Conservation (phyloP, 768 basidiomycete species). For the Cystobasidium onofrii region DNA sequence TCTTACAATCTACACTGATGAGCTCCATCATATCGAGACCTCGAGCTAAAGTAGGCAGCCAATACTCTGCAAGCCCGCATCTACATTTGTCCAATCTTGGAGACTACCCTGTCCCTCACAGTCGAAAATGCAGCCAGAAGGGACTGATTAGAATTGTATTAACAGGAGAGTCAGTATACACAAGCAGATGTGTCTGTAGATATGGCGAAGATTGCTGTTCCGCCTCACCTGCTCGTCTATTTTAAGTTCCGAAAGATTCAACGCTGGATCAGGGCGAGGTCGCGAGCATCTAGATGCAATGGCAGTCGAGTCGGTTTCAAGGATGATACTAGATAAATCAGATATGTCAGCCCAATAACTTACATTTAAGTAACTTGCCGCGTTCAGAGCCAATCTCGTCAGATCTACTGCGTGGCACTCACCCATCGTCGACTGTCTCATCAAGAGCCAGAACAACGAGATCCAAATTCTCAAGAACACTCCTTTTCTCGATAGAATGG, state of each 20-base stretch:
- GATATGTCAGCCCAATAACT: too few relatives aligned
- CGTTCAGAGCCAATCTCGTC: too few relatives aligned
- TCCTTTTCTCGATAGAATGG: conserved; percentile 89
- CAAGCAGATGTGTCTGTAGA: neutral
- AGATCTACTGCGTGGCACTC: too few relatives aligned
- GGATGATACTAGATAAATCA: conserved; percentile 73
- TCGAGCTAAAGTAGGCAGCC: too few relatives aligned
- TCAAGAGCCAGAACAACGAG: conserved; percentile 83
- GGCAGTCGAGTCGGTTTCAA: conserved; percentile 91
- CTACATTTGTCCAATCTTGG: conserved; percentile 29
- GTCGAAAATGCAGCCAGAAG: conserved; percentile 18
- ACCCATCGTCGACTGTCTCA: conserved; percentile 98
- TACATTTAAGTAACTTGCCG: too few relatives aligned
- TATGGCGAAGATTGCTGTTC: too few relatives aligned
- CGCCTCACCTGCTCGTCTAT: conserved; percentile 90
- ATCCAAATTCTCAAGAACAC: conserved; percentile 88
- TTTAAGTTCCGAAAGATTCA: conserved; percentile 73
- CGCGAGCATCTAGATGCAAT: conserved; percentile 89
- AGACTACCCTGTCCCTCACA: conserved; percentile 25
- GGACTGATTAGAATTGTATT: conserved; percentile 8
- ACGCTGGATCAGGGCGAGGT: conserved; percentile 64
- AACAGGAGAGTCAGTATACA: neutral
- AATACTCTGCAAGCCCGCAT: too few relatives aligned
- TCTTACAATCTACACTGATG: too few relatives aligned
- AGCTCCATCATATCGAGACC: too few relatives aligned